Evolutionary conservation across 768 basidiomycete genomes (phyloP).

Genomic region (Phaffia tasmanica): DNA sequence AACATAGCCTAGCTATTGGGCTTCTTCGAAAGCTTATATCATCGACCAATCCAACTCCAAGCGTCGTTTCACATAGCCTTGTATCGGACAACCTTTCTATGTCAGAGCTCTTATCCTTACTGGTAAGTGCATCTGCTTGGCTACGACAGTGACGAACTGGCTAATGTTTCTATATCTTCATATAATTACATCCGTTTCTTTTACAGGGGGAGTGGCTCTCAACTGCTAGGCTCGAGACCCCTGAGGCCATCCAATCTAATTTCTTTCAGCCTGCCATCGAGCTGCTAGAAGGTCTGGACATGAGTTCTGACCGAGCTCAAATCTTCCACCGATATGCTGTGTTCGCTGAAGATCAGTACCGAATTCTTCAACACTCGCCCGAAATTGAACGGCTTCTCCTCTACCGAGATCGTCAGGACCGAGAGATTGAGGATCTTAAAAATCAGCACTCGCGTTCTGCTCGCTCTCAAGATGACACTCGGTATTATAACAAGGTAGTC

Average conservation of each 20-base stretch:
- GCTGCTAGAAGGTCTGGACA: slow-evolving; percentile 31
- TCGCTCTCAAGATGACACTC: slow-evolving; percentile 3
- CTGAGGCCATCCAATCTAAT: slow-evolving; percentile 53
- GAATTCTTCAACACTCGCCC: slow-evolving; percentile 55
- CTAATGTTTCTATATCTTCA: background rate
- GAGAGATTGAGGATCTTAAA: slow-evolving; percentile 42
- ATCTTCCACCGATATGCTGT: slow-evolving; percentile 71
- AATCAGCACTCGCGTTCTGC: background rate
- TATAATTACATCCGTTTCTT: background rate
- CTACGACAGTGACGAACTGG: background rate
- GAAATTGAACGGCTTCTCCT: slow-evolving; percentile 59
- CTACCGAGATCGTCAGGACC: slow-evolving; percentile 59
- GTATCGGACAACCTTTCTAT: background rate
- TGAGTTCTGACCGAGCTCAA: slow-evolving; percentile 27
- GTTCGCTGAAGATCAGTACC: slow-evolving; percentile 82
- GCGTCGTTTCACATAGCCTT: background rate
- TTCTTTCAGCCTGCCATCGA: slow-evolving; percentile 60
- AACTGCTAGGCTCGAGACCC: slow-evolving; percentile 70
- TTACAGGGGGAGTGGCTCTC: slow-evolving; percentile 79
- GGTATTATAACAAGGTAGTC: background rate
- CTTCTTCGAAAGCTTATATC: slow-evolving; percentile 45
- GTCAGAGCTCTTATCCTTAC: slow-evolving; percentile 42
- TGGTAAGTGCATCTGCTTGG: slow-evolving; percentile 45
- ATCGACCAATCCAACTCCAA: background rate
- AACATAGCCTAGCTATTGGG: slow-evolving; percentile 71